These are phyloP conservation scores for Stereum hirsutum DNA, from an alignment of 1,284 basidiomycete species.

Conservation along the genomic window DNA sequence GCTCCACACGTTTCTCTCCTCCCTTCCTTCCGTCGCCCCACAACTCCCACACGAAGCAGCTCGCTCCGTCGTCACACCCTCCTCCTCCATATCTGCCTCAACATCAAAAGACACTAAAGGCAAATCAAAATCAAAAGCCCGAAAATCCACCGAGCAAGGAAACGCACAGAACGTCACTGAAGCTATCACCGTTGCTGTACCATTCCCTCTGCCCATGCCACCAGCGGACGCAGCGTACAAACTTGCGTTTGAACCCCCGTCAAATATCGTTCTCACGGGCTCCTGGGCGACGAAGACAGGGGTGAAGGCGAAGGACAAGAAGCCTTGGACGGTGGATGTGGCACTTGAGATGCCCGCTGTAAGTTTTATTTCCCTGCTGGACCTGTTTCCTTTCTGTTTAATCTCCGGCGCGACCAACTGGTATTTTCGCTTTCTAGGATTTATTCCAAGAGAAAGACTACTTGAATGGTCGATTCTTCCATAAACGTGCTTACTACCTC, in stretches of 20 bases:
- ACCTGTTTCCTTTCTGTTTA: constrained; percentile 1
- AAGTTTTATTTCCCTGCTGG: constrained; percentile 18
- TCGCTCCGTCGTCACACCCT: constrained; percentile 38
- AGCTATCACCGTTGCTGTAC: constrained; percentile 31
- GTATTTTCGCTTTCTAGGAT: constrained; percentile 25
- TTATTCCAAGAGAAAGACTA: constrained; percentile 96
- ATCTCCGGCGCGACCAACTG: neutral
- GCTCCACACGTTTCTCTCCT: constrained; percentile 51
- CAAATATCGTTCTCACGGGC: constrained; percentile 62
- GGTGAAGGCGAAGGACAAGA: constrained; percentile 56
- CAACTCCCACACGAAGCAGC: constrained; percentile 59
- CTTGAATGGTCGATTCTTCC: constrained; percentile 83
- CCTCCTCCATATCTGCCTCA: too few species aligned
- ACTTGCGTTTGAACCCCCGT: constrained; percentile 61
- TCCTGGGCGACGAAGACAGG: constrained; percentile 65
- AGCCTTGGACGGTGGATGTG: constrained; percentile 71
- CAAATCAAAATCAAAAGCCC: constrained; percentile 2
- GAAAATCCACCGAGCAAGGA: constrained; percentile 8
- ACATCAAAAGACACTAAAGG: constrained; percentile 24
- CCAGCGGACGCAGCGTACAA: constrained; percentile 72
- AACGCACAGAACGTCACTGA: constrained; percentile 9
- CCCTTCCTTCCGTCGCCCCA: constrained; percentile 47
- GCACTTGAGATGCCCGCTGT: constrained; percentile 85
- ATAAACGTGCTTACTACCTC: constrained; percentile 90
- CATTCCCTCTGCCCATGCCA: constrained; percentile 55